phyloP scores from a whole-genome alignment of 1,284 basidiomycete species.

The Ganoderma meredithae region DNA sequence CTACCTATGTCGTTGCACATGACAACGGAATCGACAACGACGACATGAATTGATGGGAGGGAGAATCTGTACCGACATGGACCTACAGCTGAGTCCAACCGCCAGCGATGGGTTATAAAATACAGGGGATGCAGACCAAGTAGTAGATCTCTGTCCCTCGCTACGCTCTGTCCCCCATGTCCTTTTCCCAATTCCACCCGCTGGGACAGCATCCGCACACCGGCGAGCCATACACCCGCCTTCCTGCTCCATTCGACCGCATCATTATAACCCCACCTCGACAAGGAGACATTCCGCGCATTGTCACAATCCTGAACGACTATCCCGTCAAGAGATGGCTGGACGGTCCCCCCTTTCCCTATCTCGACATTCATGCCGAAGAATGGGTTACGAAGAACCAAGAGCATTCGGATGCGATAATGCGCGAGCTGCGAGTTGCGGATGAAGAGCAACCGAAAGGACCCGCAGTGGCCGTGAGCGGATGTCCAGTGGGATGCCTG shows the following conservation, averaged over 20 bases:
- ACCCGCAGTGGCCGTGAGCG: conserved; percentile 43
- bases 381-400: conserved; percentile 42
- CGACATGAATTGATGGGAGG: conserved; percentile 19
- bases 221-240: conserved; percentile 38
- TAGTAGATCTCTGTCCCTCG: background rate
- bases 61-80: conserved; percentile 13
- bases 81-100: conserved; percentile 9
- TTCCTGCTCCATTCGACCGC: conserved; percentile 50
- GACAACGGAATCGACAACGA: conserved; percentile 20
- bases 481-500: conserved; percentile 53
- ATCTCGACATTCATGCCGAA: conserved; percentile 50
- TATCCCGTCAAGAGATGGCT: conserved; percentile 55
- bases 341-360: conserved; percentile 58
- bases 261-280: conserved; percentile 69
- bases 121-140: conserved; percentile 1
- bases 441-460: conserved; percentile 36
- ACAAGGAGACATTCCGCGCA: conserved; percentile 47
- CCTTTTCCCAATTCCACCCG: conserved; percentile 32
- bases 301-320: conserved; percentile 57
- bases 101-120: conserved; percentile 6
- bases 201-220: conserved; percentile 35
- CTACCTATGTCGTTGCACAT: conserved; percentile 20
- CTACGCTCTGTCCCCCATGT: conserved; percentile 22
- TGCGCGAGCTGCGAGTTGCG: conserved; percentile 48
- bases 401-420: conserved; percentile 39